A percentile compares a stretch with the other conserved stretches of the same genome.
These are phyloP conservation scores for Phaeotremella skinneri DNA, from an alignment of 768 basidiomycete genomes.

Conservation along the genomic window DNA sequence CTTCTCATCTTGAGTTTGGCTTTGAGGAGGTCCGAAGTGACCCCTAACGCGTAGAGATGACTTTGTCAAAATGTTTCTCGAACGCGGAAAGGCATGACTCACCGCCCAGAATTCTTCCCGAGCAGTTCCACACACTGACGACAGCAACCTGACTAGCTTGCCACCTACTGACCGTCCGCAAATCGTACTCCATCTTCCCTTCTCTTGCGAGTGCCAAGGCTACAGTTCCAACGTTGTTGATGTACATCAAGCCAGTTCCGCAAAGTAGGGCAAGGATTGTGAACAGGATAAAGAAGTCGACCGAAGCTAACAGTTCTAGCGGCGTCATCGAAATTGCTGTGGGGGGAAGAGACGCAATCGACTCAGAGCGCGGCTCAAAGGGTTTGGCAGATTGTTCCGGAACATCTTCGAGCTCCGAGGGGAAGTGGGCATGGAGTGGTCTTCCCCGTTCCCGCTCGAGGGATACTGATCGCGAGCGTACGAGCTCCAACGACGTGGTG, in stretches of 20 bases:
- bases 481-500: constrained; percentile 35
- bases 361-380: constrained; percentile 13
- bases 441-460: constrained; percentile 6
- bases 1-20: constrained; percentile 35
- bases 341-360: constrained; percentile 13
- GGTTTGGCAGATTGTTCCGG: neutral
- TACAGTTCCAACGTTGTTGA: constrained; percentile 83
- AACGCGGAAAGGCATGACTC: constrained; percentile 1
- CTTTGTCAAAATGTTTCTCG: neutral
- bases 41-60: constrained; percentile 13
- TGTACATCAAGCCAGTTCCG: constrained; percentile 77
- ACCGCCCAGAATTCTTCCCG: constrained; percentile 75
- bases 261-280: constrained; percentile 61
- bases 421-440: constrained; percentile 15
- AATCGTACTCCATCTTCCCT: constrained; percentile 62
- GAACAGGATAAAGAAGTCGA: constrained; percentile 68
- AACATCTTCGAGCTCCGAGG: neutral
- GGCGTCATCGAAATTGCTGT: constrained; percentile 22
- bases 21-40: constrained; percentile 47
- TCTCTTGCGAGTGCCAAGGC: constrained; percentile 61
- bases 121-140: constrained; percentile 76
- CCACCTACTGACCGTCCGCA: constrained; percentile 66
- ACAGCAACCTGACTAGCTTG: constrained; percentile 82
- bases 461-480: constrained; percentile 24
- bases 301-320: constrained; percentile 55